Conservation (phyloP, 129 eudicot species). For the Flaveria linearis region DNA sequence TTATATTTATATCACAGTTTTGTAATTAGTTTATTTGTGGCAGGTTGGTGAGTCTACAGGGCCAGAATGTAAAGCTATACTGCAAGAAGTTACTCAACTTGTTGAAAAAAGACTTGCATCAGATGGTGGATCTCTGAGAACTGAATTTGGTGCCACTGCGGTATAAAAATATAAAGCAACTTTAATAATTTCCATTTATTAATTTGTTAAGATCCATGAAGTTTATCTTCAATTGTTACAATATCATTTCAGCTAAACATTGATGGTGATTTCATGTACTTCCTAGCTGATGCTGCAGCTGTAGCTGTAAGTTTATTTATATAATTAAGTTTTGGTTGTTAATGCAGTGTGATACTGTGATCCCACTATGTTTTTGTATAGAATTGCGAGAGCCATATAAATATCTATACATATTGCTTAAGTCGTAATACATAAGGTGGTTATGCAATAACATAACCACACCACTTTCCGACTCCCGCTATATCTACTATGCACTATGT, state of each 20-base stretch:
- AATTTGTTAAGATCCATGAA: conserved; percentile 10
- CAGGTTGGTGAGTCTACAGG: conserved; percentile 95
- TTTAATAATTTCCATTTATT: neutral
- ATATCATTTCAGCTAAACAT: conserved; percentile 55
- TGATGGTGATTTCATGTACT: conserved; percentile 92
- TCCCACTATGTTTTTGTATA: conserved; percentile 1
- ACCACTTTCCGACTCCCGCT: neutral
- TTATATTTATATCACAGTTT: neutral
- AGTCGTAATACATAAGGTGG: neutral
- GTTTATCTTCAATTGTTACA: conserved; percentile 4
- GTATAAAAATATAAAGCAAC: conserved; percentile 32
- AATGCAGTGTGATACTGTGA: neutral
- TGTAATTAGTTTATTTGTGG: conserved; percentile 24
- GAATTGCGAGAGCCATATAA: neutral
- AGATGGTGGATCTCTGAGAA: conserved; percentile 54
- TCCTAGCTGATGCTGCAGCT: conserved; percentile 94
- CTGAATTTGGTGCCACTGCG: conserved; percentile 70
- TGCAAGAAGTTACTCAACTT: conserved; percentile 85
- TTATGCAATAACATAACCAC: neutral
- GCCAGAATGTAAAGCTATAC: conserved; percentile 88
- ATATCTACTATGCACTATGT: neutral
- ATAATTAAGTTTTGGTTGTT: conserved; percentile 2
- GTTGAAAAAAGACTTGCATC: conserved; percentile 67
- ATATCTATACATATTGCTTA: neutral
- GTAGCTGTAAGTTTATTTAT: conserved; percentile 55